Evolutionary conservation across 1,284 basidiomycete genomes (phyloP), one percentile per base, ranked within the genome.

Genomic region (Fistulina hepatica): DNA sequence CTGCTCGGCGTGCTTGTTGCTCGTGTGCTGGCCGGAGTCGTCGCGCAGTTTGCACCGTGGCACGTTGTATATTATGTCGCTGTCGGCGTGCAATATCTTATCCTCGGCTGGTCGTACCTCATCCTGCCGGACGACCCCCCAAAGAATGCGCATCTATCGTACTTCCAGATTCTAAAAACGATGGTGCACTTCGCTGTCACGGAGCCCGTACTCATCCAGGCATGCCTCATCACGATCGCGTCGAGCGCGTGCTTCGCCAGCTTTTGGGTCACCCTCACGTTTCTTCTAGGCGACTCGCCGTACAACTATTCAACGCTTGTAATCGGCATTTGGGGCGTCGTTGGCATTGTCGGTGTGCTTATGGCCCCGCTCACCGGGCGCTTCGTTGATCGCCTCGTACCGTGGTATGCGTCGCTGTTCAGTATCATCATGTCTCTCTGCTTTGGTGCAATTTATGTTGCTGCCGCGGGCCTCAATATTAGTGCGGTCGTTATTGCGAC

Each of bases 231-330:
- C 43, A 71, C 70, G 36, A 56, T 75, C 13, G 64, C 66, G 4
- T 71, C 69, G 11, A 73, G 70, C 40, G 73, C 72, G 2, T 67
- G 68, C 44, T 79, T 77, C 51, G 62, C 60, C 9, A 66, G 63
- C 43, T 79, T 76, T 50, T 84, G 81, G 81, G 75, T 80, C 1
- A 80, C 76, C 3, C 52, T 82, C 41, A 84, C 81, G 0, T 84
- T 83, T 57, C 57, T 84, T 21, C 67, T 86, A 2, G 72, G 71
- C 10, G 76, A 69, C 8, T 49, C 67, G 2, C 79, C 77, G 2
- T 84, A 82, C 48, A 50, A 73, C 48, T 81, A 73, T 47, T 73
- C 71, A 0, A 77, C 73, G 74, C 76, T 48, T 34, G 72, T 55
- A 11, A 12, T 30, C n/a, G 27, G 21, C 7, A 22, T 30, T 17